A percentile compares a stretch with the other conserved stretches of the same genome.
phyloP scores from a whole-genome alignment of 2,329 filamentous ascomycete genomes.

The Diaporthe sp. region DNA sequence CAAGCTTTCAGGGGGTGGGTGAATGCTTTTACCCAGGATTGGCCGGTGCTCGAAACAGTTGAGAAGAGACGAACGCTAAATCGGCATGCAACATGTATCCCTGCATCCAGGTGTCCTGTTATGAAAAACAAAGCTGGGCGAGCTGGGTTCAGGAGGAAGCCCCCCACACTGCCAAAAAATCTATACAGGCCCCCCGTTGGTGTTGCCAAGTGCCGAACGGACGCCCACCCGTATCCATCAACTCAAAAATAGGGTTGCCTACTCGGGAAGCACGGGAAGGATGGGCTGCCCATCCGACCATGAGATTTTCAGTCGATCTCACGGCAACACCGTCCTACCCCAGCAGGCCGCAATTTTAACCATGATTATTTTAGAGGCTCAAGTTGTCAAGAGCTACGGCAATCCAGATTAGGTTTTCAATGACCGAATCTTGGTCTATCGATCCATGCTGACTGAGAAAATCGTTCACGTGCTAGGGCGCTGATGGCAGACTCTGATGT shows the following conservation, averaged over 20 bases:
- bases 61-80: not conserved
- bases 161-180: not conserved
- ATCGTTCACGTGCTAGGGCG: not conserved
- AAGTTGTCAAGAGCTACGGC: not conserved
- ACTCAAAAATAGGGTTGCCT: conserved; percentile 22
- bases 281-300: not conserved
- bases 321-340: not conserved
- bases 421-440: not conserved
- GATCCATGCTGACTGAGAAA: not conserved
- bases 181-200: too few relatives aligned
- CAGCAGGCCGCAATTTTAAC: not conserved
- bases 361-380: not conserved
- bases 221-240: not conserved
- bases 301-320: not conserved
- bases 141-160: not conserved
- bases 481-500: not conserved
- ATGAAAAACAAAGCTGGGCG: not conserved
- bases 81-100: not conserved
- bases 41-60: not conserved
- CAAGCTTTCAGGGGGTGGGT: not conserved
- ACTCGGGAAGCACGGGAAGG: not conserved
- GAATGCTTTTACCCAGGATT: not conserved
- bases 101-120: not conserved
- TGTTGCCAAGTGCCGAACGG: not conserved
- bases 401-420: conserved; percentile 1